These are phyloP conservation scores for Byssothecium circinans DNA, from an alignment of 2,329 filamentous ascomycete genomes.

Conservation along the genomic window DNA sequence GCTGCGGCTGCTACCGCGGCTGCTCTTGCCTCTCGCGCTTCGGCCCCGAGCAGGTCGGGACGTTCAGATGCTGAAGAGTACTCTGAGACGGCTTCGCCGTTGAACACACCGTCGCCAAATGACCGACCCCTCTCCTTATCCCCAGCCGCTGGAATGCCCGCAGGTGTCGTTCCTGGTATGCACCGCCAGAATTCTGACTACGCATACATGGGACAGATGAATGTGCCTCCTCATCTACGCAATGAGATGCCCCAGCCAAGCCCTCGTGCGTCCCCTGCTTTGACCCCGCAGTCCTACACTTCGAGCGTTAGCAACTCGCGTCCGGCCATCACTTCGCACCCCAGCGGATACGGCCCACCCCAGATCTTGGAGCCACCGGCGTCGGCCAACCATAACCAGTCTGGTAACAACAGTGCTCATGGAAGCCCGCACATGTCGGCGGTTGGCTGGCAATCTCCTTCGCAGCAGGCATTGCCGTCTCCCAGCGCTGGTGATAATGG, in stretches of 20 bases:
- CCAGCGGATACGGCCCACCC: slow-evolving; percentile 77
- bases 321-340: slow-evolving; percentile 78
- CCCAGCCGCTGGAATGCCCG: slow-evolving; percentile 71
- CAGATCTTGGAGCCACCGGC: slow-evolving; percentile 80
- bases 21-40: slow-evolving; percentile 66
- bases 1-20: slow-evolving; percentile 86
- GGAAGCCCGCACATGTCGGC: slow-evolving; percentile 84
- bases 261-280: slow-evolving; percentile 64
- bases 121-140: slow-evolving; percentile 79
- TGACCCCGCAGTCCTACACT: slow-evolving; percentile 66
- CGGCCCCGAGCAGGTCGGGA: slow-evolving; percentile 52
- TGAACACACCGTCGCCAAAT: slow-evolving; percentile 81
- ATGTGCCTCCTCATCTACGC: slow-evolving; percentile 81
- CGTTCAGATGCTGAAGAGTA: slow-evolving; percentile 72
- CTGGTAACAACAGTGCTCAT: slow-evolving; percentile 63
- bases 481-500: slow-evolving; percentile 68
- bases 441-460: slow-evolving; percentile 84
- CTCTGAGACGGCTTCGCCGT: slow-evolving; percentile 71
- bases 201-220: slow-evolving; percentile 75
- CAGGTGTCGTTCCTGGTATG: slow-evolving; percentile 64
- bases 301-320: slow-evolving; percentile 54
- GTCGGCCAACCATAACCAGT: slow-evolving; percentile 74
- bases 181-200: slow-evolving; percentile 70
- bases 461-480: slow-evolving; percentile 71
- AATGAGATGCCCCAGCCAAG: slow-evolving; percentile 71